phyloP scores from a whole-genome alignment of 495 filamentous ascomycete genomes.

The Copromyces sp. region DNA sequence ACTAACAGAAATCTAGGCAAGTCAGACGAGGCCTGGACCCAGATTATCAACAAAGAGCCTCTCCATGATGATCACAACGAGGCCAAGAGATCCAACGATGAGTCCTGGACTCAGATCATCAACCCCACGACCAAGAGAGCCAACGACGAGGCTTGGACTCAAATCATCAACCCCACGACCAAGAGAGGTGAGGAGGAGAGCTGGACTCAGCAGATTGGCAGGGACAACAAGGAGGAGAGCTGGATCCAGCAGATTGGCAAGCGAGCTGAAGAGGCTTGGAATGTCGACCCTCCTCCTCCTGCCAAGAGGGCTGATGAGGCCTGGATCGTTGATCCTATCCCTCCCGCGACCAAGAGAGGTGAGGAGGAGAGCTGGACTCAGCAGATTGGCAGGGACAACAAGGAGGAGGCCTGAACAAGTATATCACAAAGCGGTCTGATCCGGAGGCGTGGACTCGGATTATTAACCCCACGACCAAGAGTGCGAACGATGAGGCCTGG shows the following conservation, averaged over 20 bases:
- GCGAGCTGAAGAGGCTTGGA: slow-evolving; percentile 1
- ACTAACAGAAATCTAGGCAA: neutral
- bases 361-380: neutral
- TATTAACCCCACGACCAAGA: neutral
- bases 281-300: neutral
- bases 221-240: too few species aligned
- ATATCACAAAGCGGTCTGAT: neutral
- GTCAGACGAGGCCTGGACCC: neutral
- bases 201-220: slow-evolving; percentile 1
- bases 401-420: neutral
- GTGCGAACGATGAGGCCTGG: neutral
- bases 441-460: neutral
- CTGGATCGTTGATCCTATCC: neutral
- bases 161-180: neutral
- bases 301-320: neutral
- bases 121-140: neutral
- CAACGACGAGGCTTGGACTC: neutral
- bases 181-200: neutral
- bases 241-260: too few species aligned
- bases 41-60: neutral
- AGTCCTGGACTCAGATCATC: neutral
- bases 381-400: neutral
- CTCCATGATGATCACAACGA: neutral
- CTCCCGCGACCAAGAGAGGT: neutral
- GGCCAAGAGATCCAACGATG: neutral